Evolutionary conservation across 2,329 filamentous ascomycete species (phyloP).

Genomic region (Arthroderma sp.): DNA sequence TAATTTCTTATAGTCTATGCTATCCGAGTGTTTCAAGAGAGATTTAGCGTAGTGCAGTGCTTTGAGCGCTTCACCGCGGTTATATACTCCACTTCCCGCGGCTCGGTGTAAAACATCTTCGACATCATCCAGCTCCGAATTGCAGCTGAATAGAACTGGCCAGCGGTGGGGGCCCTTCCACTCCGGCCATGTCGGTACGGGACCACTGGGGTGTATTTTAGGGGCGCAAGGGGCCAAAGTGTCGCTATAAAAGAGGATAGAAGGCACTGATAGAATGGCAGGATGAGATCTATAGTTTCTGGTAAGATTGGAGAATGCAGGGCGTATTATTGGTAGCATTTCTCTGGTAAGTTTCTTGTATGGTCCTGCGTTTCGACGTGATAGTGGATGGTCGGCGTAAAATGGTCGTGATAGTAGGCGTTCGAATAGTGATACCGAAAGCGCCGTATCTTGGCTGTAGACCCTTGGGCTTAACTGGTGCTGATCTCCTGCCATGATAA

Average conservation of each 20-base stretch:
- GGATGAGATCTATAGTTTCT: slow-evolving; percentile 37
- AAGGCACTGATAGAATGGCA: slow-evolving; percentile 31
- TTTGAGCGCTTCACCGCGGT: slow-evolving; percentile 11
- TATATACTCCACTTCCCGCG: slow-evolving; percentile 11
- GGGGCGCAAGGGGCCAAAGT: slow-evolving; percentile 30
- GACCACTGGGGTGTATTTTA: slow-evolving; percentile 3
- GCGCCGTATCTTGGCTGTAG: slow-evolving; percentile 20
- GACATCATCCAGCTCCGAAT: slow-evolving; percentile 27
- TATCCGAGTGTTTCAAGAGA: slow-evolving; percentile 17
- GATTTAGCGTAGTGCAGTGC: slow-evolving; percentile 9
- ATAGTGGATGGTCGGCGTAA: slow-evolving; percentile 29
- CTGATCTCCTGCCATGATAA: slow-evolving; percentile 36
- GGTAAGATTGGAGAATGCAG: slow-evolving; percentile 33
- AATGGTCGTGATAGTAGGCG: slow-evolving; percentile 26
- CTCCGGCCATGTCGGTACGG: slow-evolving; percentile 17
- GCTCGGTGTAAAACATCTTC: slow-evolving; percentile 21
- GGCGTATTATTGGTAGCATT: slow-evolving; percentile 29
- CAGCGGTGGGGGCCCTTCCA: slow-evolving; percentile 27
- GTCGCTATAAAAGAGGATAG: slow-evolving; percentile 31
- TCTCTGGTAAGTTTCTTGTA: slow-evolving; percentile 12
- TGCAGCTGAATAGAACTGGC: slow-evolving; percentile 31
- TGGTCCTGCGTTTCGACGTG: slow-evolving; percentile 16
- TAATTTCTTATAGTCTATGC: slow-evolving; percentile 11
- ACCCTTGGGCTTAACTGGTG: slow-evolving; percentile 32
- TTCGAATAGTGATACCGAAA: slow-evolving; percentile 30